Conservation (phyloP, 2,329 filamentous ascomycete species). For the Colletotrichum chrysophilum region DNA sequence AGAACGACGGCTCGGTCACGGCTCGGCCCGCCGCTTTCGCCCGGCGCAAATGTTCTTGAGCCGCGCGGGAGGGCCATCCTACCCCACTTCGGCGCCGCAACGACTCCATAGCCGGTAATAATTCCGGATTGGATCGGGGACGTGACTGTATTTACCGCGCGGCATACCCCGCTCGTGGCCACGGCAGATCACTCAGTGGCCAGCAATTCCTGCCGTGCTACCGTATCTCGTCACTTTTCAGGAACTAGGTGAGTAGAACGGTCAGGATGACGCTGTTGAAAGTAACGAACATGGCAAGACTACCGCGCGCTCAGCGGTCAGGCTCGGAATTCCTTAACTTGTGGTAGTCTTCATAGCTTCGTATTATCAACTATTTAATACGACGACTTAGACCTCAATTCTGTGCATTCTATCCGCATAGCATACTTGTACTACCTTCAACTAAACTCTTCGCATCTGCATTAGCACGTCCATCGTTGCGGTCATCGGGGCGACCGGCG, state of each 20-base stretch:
- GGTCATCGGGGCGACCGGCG: neutral
- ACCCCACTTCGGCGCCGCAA: neutral
- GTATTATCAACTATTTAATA: too few relatives aligned
- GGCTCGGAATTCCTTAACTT: too few relatives aligned
- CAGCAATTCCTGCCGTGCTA: neutral
- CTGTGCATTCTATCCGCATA: too few relatives aligned
- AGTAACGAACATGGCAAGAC: too few relatives aligned
- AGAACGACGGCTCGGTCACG: neutral
- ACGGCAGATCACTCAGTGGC: neutral
- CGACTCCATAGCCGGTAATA: neutral
- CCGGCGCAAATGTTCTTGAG: neutral
- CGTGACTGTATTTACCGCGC: neutral
- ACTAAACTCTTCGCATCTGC: fast-evolving
- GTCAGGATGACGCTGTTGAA: too few relatives aligned
- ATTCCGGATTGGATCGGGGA: neutral
- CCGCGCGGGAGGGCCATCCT: neutral
- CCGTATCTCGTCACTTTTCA: neutral
- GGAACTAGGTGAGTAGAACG: neutral
- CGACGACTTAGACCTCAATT: too few relatives aligned
- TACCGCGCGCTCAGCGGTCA: neutral
- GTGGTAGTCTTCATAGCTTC: too few relatives aligned
- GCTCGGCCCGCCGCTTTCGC: neutral
- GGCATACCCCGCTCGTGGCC: neutral
- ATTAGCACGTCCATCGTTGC: neutral
- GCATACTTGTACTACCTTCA: too few relatives aligned